phyloP scores from a whole-genome alignment of 495 filamentous ascomycete species.

The Friedmanniomyces simplex region DNA sequence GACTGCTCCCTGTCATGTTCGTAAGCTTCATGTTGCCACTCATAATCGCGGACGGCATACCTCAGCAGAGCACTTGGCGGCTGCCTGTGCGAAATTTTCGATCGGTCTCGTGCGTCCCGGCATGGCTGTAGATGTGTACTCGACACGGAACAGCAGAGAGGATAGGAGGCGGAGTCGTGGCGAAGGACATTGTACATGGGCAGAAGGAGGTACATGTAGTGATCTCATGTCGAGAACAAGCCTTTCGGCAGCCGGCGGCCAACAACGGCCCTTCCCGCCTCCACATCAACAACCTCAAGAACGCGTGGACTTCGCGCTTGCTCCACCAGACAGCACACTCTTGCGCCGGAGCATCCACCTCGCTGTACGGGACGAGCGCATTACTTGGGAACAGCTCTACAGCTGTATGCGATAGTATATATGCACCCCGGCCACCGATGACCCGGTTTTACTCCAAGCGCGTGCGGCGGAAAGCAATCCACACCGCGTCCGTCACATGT shows the following conservation, averaged over 20 bases:
- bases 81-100: conserved; percentile 75
- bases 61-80: conserved; percentile 72
- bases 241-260: background rate
- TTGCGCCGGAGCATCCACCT: conserved; percentile 1
- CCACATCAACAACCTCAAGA: background rate
- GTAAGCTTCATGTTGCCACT: conserved; percentile 1
- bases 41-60: conserved; percentile 37
- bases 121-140: conserved; percentile 5
- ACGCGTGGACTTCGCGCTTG: conserved; percentile 8
- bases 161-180: background rate
- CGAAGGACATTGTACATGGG: background rate
- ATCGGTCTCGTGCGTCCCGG: conserved; percentile 54
- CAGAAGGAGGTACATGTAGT: background rate
- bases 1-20: conserved; percentile 50
- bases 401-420: conserved; percentile 6
- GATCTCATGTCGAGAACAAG: background rate
- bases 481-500: conserved; percentile 8
- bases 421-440: conserved; percentile 19
- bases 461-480: conserved; percentile 15
- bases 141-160: too few relatives aligned
- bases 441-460: conserved; percentile 21
- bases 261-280: too few relatives aligned
- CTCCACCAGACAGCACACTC: background rate
- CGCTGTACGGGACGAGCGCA: background rate
- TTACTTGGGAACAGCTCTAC: conserved; percentile 10